phyloP scores from a whole-genome alignment of 2,329 filamentous ascomycete species.

The Didymella keratinophila region DNA sequence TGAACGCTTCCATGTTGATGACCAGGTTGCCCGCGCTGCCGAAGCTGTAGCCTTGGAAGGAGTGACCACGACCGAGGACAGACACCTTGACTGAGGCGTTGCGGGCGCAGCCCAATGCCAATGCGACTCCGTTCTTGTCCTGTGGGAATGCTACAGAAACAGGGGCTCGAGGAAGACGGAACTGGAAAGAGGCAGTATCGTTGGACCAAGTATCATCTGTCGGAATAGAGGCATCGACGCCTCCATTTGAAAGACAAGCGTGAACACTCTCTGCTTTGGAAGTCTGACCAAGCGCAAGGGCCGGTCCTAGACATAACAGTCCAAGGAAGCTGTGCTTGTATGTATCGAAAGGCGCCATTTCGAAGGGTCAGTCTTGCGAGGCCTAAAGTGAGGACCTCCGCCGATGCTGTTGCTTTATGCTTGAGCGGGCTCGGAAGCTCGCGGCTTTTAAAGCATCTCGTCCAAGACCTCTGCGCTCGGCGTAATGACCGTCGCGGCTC shows the following conservation, averaged over 20 bases:
- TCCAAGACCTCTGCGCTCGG: background rate
- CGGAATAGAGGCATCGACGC: conserved; percentile 11
- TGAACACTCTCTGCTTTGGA: conserved; percentile 15
- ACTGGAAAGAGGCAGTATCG: conserved; percentile 23
- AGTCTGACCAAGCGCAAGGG: conserved; percentile 10
- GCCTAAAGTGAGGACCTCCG: background rate
- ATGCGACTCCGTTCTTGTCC: conserved; percentile 15
- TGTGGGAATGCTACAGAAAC: conserved; percentile 21
- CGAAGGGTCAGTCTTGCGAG: background rate
- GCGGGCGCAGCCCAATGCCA: conserved; percentile 21
- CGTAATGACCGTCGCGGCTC: conserved; percentile 8
- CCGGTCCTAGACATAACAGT: conserved; percentile 8
- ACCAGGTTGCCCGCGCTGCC: conserved; percentile 24
- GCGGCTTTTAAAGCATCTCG: background rate
- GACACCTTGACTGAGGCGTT: conserved; percentile 25
- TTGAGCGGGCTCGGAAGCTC: background rate
- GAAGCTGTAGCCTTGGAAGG: conserved; percentile 25
- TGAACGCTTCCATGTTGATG: conserved; percentile 20
- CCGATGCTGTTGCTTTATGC: background rate
- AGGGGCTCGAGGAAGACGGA: conserved; percentile 19
- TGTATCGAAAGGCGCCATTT: conserved; percentile 5
- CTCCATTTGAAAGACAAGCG: conserved; percentile 12
- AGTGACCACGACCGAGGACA: conserved; percentile 19
- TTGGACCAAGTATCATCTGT: conserved; percentile 22
- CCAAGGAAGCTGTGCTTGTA: conserved; percentile 12